These are phyloP conservation scores for Leccinum subgranulosum DNA, from an alignment of 768 basidiomycete genomes.

Conservation along the genomic window DNA sequence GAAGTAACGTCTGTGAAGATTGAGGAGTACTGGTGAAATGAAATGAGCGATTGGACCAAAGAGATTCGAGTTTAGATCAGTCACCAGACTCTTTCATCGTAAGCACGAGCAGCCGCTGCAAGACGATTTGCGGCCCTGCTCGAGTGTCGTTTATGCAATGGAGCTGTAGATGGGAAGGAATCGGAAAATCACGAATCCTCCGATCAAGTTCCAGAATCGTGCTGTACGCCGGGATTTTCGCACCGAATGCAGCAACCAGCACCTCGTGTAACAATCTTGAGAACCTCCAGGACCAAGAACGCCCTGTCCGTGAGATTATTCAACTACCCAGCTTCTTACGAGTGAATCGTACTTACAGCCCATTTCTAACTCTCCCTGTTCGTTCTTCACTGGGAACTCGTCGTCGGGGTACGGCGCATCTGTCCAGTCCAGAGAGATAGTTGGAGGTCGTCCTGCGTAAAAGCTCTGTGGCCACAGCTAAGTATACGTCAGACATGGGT, in stretches of 20 bases:
- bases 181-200: conserved; percentile 56
- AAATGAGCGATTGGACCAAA: background rate
- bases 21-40: conserved; percentile 47
- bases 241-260: conserved; percentile 49
- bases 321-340: background rate
- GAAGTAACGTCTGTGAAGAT: conserved; percentile 67
- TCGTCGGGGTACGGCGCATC: conserved; percentile 57
- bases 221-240: conserved; percentile 49
- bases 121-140: conserved; percentile 19
- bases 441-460: conserved; percentile 57
- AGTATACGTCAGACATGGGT: background rate
- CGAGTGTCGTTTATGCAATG: conserved; percentile 17
- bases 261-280: conserved; percentile 50
- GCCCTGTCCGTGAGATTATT: conserved; percentile 36
- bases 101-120: conserved; percentile 45
- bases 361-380: conserved; percentile 36
- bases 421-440: conserved; percentile 47
- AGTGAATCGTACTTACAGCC: conserved; percentile 37
- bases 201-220: conserved; percentile 57
- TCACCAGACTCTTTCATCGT: conserved; percentile 49
- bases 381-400: conserved; percentile 31
- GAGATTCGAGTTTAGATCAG: conserved; percentile 10
- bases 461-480: conserved; percentile 45
- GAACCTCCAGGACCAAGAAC: conserved; percentile 55
- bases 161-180: conserved; percentile 48